phyloP scores from a whole-genome alignment of 1,284 basidiomycete genomes.

The Moesziomyces sp. region DNA sequence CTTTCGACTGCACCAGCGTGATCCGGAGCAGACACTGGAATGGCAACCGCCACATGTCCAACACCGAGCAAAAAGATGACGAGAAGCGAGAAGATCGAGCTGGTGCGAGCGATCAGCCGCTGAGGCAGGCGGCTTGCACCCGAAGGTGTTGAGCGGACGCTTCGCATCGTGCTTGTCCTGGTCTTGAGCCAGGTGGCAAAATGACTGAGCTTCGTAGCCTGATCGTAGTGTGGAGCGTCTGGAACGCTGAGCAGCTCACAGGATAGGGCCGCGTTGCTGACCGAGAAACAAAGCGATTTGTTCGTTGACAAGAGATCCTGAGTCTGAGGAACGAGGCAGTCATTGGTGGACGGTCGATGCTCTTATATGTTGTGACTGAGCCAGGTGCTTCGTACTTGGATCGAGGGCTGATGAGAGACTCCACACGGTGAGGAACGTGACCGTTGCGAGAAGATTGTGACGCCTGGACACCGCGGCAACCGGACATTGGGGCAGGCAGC shows the following conservation, averaged over 20 bases:
- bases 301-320: too few relatives aligned
- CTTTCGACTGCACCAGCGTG: neutral
- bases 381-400: too few relatives aligned
- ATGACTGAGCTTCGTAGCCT: neutral
- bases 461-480: neutral
- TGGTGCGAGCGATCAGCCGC: neutral
- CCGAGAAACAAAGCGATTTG: too few relatives aligned
- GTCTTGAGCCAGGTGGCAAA: neutral
- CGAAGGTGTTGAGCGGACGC: neutral
- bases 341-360: too few relatives aligned
- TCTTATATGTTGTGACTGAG: too few relatives aligned
- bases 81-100: slow-evolving; percentile 2
- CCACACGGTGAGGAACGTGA: too few relatives aligned
- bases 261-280: too few relatives aligned
- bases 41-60: slow-evolving; percentile 6
- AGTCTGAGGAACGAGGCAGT: too few relatives aligned
- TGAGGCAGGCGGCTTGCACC: neutral
- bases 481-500: neutral
- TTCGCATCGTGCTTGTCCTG: neutral
- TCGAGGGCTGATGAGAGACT: too few relatives aligned
- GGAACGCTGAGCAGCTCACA: too few relatives aligned
- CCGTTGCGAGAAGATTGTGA: neutral
- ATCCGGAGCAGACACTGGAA: slow-evolving; percentile 5
- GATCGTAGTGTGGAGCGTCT: neutral
- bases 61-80: neutral